phyloP scores from a whole-genome alignment of 768 basidiomycete species.

The Saitozyma sp. region DNA sequence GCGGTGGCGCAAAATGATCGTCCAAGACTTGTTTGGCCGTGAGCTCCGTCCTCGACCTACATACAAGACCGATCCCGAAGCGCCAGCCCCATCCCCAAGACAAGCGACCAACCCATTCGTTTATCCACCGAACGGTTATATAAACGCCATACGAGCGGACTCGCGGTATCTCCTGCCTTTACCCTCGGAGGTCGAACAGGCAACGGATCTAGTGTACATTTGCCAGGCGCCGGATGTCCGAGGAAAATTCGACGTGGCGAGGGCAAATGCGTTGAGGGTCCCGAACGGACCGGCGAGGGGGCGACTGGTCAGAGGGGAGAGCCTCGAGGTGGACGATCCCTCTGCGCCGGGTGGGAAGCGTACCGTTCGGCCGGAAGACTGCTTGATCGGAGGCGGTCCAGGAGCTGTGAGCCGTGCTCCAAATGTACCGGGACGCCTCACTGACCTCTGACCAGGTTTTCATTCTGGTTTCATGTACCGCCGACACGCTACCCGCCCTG shows the following conservation, averaged over 20 bases:
- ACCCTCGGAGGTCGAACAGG: conserved; percentile 20
- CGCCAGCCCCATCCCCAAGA: too few relatives aligned
- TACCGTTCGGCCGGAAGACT: conserved; percentile 48
- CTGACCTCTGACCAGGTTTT: conserved; percentile 23
- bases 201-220: conserved; percentile 47
- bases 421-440: background rate
- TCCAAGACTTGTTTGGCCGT: conserved; percentile 48
- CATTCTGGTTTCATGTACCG: conserved; percentile 72
- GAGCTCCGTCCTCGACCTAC: background rate
- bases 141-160: conserved; percentile 4
- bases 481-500: conserved; percentile 32
- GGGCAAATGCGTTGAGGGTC: conserved; percentile 67
- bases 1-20: conserved; percentile 19
- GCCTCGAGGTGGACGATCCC: conserved; percentile 56
- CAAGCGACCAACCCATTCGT: too few relatives aligned
- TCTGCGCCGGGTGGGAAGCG: conserved; percentile 24
- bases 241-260: conserved; percentile 71
- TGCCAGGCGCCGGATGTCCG: conserved; percentile 56
- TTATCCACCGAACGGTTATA: too few relatives aligned
- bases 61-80: too few relatives aligned
- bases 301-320: conserved; percentile 65
- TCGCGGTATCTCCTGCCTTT: conserved; percentile 23
- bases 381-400: conserved; percentile 37
- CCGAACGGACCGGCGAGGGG: conserved; percentile 63
- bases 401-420: conserved; percentile 41